Percentiles rank a stretch among this genome's conserved stretches.
These are phyloP conservation scores for Themeda triandra DNA, from an alignment of 176 grass and related monocot genomes.

Conservation along the genomic window DNA sequence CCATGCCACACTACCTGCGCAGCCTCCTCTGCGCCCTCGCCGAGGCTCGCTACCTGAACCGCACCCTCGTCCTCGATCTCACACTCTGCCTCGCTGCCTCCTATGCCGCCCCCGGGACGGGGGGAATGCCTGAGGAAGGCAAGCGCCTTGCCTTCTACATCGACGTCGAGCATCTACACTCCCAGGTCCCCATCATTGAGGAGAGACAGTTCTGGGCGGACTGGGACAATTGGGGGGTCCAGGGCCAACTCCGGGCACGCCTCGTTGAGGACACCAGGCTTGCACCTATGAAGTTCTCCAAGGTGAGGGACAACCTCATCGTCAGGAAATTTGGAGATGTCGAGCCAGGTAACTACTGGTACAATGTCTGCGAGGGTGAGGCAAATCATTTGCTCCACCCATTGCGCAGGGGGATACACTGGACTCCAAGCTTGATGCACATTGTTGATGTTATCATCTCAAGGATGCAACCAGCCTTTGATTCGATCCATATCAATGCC, in stretches of 20 bases:
- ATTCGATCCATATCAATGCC: conserved; percentile 43
- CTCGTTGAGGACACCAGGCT: conserved; percentile 59
- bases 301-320: conserved; percentile 48
- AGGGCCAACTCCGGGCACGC: conserved; percentile 51
- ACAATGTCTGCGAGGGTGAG: conserved; percentile 63
- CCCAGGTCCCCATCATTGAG: conserved; percentile 46
- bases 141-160: conserved; percentile 78
- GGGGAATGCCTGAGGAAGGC: conserved; percentile 63
- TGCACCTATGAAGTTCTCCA: conserved; percentile 51
- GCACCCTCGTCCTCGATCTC: conserved; percentile 63
- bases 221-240: conserved; percentile 63
- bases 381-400: conserved; percentile 30
- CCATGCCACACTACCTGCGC: conserved; percentile 71
- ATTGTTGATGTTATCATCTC: conserved; percentile 55
- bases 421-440: conserved; percentile 52
- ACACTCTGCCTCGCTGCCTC: conserved; percentile 60
- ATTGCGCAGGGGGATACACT: conserved; percentile 26
- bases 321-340: conserved; percentile 75
- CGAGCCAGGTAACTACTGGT: conserved; percentile 89
- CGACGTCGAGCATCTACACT: conserved; percentile 59
- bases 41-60: conserved; percentile 68
- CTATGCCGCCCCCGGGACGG: neutral
- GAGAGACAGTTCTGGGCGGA: conserved; percentile 63
- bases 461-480: conserved; percentile 58
- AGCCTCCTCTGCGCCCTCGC: conserved; percentile 74